Percentiles rank a stretch among this genome's conserved stretches.
Conservation (phyloP, 371 early-diverging fungal species). For the Lichtheimia corymbifera region DNA sequence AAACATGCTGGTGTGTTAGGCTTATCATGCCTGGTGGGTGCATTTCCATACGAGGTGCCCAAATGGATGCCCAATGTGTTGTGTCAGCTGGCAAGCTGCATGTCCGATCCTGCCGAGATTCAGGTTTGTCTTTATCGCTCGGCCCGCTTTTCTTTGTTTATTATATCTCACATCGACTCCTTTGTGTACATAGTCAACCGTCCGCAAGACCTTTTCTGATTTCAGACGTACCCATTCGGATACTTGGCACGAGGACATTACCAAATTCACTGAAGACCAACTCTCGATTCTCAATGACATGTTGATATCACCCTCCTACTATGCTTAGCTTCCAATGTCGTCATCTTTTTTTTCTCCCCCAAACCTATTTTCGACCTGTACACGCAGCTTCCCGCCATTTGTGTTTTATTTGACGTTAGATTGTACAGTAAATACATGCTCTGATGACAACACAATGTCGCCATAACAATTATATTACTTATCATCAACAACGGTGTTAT, state of each 20-base stretch:
- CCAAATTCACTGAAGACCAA: slow-evolving; percentile 77
- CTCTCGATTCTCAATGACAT: slow-evolving; percentile 79
- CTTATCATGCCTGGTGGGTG: slow-evolving; percentile 78
- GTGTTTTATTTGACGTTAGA: too few relatives aligned
- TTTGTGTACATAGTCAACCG: slow-evolving; percentile 58
- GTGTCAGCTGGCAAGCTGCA: slow-evolving; percentile 71
- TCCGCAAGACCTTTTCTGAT: slow-evolving; percentile 86
- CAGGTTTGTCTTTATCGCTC: slow-evolving; percentile 46
- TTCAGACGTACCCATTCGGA: slow-evolving; percentile 93
- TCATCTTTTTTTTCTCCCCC: too few relatives aligned
- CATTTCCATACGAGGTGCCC: slow-evolving; percentile 92
- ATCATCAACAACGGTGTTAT: too few relatives aligned
- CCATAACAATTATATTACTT: too few relatives aligned
- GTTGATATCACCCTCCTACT: slow-evolving; percentile 84
- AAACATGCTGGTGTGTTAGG: slow-evolving; percentile 91
- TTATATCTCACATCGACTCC: background rate
- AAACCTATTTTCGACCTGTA: too few relatives aligned
- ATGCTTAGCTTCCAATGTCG: slow-evolving; percentile 50
- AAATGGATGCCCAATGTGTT: slow-evolving; percentile 88
- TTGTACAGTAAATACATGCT: too few relatives aligned
- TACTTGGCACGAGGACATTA: slow-evolving; percentile 89
- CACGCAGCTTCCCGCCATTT: too few relatives aligned
- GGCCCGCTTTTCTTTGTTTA: too few relatives aligned
- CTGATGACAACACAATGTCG: too few relatives aligned
- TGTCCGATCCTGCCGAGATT: slow-evolving; percentile 88